Evolutionary conservation across 202 grass and related monocot species (phyloP), one percentile per base, ranked within the genome.

Genomic region (Eragrostis tef): DNA sequence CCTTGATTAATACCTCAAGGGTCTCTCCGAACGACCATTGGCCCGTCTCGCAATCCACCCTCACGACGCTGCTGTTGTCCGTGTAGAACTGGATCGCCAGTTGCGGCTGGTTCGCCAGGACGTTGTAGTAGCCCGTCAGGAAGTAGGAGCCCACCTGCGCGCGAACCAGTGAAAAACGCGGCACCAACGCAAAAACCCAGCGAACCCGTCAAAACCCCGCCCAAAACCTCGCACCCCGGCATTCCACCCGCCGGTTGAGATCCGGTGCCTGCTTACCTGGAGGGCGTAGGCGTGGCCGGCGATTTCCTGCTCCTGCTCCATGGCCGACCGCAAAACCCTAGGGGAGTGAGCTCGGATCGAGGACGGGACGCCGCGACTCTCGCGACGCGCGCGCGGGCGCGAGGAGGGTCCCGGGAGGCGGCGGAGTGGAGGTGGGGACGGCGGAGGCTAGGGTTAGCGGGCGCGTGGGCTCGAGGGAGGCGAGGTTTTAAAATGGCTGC

Each of bases 111-210:
- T 79, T 89, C 61, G 90, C 71, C 49, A 94, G 85, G 24, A 92
- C 86, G 57, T 90, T 82, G 83, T 94, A 94, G 81, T 94, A 94
- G 67, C 90, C 79, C 49, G 53, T 51, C 9, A 89, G 78, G 83
- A 94, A 94, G 82, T 88, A 86, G 56, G 93, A 87, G 34, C 93
- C 87, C 70, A 92, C 87, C 93, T 94, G 90, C 87, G 74, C 21
- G 48, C 36, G 62, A 31, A 63, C 26, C 13, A 5, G 25, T 63
- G 60, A 47, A 47, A 36, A 72, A 13, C 10, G 14, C 27, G 14
- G 46, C 62, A 54, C 31, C 36, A 29, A 78, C 16, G 46, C 20
- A 12, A 19, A 62, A 66, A 2, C 16, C 53, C 70, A 70, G 14
- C 10, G 22, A 20, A 74, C 75, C 42, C 68, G 56, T 61, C 65